Evolutionary conservation across 306 rosid species (phyloP).

Genomic region (Betula pendula): DNA sequence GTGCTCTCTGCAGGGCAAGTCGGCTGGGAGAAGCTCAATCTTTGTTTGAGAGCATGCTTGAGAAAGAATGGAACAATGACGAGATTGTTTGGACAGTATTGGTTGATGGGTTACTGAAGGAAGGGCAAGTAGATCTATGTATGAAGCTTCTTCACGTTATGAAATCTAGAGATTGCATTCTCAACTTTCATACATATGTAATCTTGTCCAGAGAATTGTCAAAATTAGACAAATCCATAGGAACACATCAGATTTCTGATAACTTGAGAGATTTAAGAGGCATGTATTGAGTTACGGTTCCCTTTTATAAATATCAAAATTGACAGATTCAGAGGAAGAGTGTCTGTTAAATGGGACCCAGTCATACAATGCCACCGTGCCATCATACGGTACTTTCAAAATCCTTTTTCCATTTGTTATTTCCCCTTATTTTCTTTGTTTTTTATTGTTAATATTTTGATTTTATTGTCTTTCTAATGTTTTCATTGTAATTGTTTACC

Average conservation of each 20-base stretch:
- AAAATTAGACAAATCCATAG: slow-evolving; percentile 17
- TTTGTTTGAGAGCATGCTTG: slow-evolving; percentile 39
- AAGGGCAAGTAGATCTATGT: slow-evolving; percentile 33
- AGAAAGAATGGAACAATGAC: slow-evolving; percentile 38
- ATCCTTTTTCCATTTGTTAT: not conserved
- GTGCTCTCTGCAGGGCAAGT: slow-evolving; percentile 37
- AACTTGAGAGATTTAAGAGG: slow-evolving; percentile 22
- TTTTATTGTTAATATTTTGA: not conserved
- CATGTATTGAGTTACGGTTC: slow-evolving; percentile 20
- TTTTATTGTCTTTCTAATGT: not conserved
- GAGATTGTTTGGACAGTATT: slow-evolving; percentile 53
- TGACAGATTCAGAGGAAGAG: not conserved
- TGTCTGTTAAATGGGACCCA: not conserved
- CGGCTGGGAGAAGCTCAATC: slow-evolving; percentile 39
- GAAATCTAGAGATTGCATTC: slow-evolving; percentile 34
- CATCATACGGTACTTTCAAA: not conserved
- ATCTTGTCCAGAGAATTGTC: slow-evolving; percentile 40
- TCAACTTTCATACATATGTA: slow-evolving; percentile 35
- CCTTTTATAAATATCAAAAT: slow-evolving; percentile 3
- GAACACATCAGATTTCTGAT: slow-evolving; percentile 28
- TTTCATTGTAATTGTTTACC: not conserved
- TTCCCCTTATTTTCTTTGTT: not conserved
- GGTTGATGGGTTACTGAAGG: slow-evolving; percentile 44
- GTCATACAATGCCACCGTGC: not conserved
- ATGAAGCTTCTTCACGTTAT: slow-evolving; percentile 43